Evolutionary conservation across 139 green algal genomes (phyloP).

Genomic region (Edaphochlamys debaryana): DNA sequence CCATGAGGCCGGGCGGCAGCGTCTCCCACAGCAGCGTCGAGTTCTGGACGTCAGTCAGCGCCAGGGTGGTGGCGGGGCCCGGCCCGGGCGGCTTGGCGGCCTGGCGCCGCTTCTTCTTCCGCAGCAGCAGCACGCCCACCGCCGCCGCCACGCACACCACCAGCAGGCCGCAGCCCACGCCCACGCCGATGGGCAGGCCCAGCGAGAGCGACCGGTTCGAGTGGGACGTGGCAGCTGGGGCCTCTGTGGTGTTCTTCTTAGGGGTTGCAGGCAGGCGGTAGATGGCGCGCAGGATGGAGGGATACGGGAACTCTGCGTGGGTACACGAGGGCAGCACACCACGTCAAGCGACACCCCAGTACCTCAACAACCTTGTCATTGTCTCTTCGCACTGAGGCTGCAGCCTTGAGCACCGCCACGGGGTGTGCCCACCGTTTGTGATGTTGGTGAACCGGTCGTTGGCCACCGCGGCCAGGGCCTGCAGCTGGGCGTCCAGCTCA

Average conservation of each 20-base stretch:
- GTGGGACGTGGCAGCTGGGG: background rate
- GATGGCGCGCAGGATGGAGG: background rate
- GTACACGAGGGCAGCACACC: too few species aligned
- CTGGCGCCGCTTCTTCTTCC: background rate
- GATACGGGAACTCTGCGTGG: background rate
- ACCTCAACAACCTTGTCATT: too few species aligned
- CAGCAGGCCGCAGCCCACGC: background rate
- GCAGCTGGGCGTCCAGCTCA: background rate
- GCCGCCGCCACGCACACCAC: background rate
- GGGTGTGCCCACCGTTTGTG: too few species aligned
- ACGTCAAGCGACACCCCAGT: too few species aligned
- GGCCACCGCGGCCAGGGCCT: background rate
- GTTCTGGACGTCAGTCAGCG: too few species aligned
- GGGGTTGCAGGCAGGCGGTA: background rate
- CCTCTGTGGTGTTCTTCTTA: background rate
- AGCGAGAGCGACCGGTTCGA: background rate
- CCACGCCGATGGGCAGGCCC: background rate
- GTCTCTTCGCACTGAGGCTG: too few species aligned
- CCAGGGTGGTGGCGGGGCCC: background rate
- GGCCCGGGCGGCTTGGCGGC: background rate
- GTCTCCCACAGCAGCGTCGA: too few species aligned
- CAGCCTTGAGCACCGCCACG: too few species aligned
- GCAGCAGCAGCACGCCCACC: background rate
- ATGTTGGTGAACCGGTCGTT: too few species aligned
- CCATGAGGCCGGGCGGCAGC: conserved; percentile 19